Evolutionary conservation across 768 basidiomycete species (phyloP).

Genomic region (Pisolithus marmoratus): DNA sequence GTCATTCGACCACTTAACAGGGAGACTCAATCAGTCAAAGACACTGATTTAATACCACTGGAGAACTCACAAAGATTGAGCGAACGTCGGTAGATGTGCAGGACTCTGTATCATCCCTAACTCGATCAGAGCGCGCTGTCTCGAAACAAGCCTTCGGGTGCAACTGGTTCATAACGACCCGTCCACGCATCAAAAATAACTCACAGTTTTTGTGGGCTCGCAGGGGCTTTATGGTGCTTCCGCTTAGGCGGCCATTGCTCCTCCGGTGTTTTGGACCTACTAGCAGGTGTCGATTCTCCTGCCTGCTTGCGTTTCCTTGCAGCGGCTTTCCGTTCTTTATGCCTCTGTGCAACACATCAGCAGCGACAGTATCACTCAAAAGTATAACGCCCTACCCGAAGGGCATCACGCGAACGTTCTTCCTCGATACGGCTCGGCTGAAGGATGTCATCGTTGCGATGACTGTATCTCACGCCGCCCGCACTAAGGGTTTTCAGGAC

Average conservation of each 20-base stretch:
- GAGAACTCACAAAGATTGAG: constrained; percentile 55
- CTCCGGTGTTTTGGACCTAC: constrained; percentile 29
- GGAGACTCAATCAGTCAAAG: constrained; percentile 2
- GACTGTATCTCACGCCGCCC: constrained; percentile 66
- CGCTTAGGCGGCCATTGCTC: constrained; percentile 62
- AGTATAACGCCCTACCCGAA: constrained; percentile 35
- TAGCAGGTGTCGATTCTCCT: constrained; percentile 2
- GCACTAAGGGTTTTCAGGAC: constrained; percentile 53
- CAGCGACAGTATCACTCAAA: neutral
- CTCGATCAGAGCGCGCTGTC: constrained; percentile 57
- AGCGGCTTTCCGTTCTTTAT: constrained; percentile 19
- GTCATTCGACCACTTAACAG: constrained; percentile 34
- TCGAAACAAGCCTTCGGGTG: constrained; percentile 40
- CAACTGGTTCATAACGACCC: constrained; percentile 1
- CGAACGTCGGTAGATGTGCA: constrained; percentile 51
- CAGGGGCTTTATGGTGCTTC: constrained; percentile 46
- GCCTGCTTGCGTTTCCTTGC: constrained; percentile 17
- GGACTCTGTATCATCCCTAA: constrained; percentile 52
- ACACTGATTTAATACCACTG: neutral
- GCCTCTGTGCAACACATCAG: constrained; percentile 17
- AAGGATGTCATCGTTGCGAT: constrained; percentile 68
- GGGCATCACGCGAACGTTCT: constrained; percentile 48
- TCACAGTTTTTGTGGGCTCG: constrained; percentile 47
- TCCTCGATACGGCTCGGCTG: constrained; percentile 64
- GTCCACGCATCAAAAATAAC: constrained; percentile 11